phyloP scores from a whole-genome alignment of 768 basidiomycete species.

The Boletus vermiculosoides region DNA sequence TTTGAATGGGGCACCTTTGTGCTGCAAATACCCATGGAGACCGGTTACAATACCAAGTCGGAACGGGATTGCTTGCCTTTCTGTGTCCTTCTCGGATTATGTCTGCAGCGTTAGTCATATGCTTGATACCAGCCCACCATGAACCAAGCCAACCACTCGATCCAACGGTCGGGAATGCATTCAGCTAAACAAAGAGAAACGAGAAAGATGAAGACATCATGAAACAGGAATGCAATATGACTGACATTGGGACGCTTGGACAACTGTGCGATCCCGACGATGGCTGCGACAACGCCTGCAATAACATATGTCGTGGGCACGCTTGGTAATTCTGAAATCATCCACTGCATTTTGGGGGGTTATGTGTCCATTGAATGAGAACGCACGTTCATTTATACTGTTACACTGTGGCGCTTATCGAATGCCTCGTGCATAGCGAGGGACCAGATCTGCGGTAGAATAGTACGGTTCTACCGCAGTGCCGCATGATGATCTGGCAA shows the following conservation, averaged over 20 bases:
- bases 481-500: no score
- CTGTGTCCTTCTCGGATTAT: slow-evolving; percentile 33
- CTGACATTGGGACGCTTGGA: slow-evolving; percentile 2
- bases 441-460: no score
- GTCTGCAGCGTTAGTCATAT: slow-evolving; percentile 13
- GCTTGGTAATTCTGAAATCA: background rate
- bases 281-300: background rate
- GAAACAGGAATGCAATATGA: background rate
- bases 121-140: slow-evolving; percentile 22
- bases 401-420: no score
- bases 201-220: background rate
- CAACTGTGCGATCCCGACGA: background rate
- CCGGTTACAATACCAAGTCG: no score
- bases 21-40: slow-evolving; percentile 10
- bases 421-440: no score
- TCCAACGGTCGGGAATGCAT: slow-evolving; percentile 24
- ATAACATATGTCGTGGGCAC: background rate
- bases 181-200: slow-evolving; percentile 15
- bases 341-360: no score
- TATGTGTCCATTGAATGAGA: no score
- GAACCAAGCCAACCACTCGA: slow-evolving; percentile 25
- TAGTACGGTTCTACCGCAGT: no score
- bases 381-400: background rate
- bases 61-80: slow-evolving; percentile 19
- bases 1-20: slow-evolving; percentile 31